Base-by-base conservation (phyloP, 2,329 filamentous ascomycete species). In the Arthrobotrys sphaeroides region DNA sequence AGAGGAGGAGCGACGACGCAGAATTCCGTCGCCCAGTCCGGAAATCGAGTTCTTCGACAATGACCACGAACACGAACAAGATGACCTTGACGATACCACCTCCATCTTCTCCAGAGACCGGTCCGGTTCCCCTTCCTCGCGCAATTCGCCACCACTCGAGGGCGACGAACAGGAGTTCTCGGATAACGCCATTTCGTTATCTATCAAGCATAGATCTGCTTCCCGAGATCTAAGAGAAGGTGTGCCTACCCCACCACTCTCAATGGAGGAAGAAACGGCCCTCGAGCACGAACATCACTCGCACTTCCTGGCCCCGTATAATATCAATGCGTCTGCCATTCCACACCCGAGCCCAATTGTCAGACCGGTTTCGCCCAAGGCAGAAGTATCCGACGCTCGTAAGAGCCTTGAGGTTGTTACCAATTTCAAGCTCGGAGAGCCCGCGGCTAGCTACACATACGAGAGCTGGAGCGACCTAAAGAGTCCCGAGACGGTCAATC, bases 151-250 rank as follows among this genome's bases (percentile, higher is more conserved):
- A 60, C 93, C 93, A 13, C 86, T 98, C 38, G 94, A 98, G 84
- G 93, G 91, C 80, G 94, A 98, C 79, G 94, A 98, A 85, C 92
- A 91, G 81, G 95, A 98, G 83, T 99, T 99, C 81, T 97, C 94
- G 5, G 92, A 96, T 83, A 98, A 94, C 0, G 95, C 95, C 13
- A 92, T 93, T 78, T 92, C 90, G 55, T 22, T 74, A 28, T 74
- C 70, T 16, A 88, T 98, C 79, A 92, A 88, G 80, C 82, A 82
- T 75, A 72, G 78, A 31, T 79, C 77, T 13, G 67, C 77, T 4
- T 79, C 78, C 22, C 75, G 78, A n/a, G 79, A 79, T 43, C 51
- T 77, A 10, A 76, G 76, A 33, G 77, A 77, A 16, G 75, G 70
- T n/a, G 77, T 75, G 42, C 70, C 70, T 43, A 78, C 40, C 22